A percentile compares a stretch with the other conserved stretches of the same genome.
phyloP scores from a whole-genome alignment of 2,329 filamentous ascomycete species.

The Trichoderma gracile region DNA sequence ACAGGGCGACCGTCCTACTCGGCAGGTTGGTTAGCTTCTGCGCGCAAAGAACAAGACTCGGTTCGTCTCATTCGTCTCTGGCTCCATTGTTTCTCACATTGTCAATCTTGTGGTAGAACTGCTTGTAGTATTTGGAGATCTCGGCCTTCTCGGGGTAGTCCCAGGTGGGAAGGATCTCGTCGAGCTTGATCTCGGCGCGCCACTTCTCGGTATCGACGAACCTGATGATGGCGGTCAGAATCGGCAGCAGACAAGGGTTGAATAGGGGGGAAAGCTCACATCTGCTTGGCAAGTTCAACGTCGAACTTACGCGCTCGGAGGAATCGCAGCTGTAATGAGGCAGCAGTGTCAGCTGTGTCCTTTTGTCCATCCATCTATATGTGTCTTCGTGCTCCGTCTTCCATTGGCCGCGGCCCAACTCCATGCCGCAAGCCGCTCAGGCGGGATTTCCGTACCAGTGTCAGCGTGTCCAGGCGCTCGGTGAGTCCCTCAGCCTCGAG shows the following conservation, averaged over 20 bases:
- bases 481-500: conserved; percentile 82
- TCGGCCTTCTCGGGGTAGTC: conserved; percentile 83
- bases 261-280: conserved; percentile 59
- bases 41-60: background rate
- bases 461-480: conserved; percentile 87
- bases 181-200: conserved; percentile 82
- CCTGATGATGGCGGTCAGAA: conserved; percentile 59
- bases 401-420: background rate
- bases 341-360: conserved; percentile 9
- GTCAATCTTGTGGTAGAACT: conserved; percentile 98
- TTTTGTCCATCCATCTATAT: background rate
- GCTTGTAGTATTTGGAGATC: conserved; percentile 89
- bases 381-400: background rate
- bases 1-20: conserved; percentile 87
- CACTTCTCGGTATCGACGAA: conserved; percentile 89
- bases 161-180: conserved; percentile 77
- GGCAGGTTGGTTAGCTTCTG: conserved; percentile 19
- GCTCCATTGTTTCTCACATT: conserved; percentile 53
- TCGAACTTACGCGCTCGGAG: conserved; percentile 95
- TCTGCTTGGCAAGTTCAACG: conserved; percentile 77
- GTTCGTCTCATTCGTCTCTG: background rate
- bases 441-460: conserved; percentile 62
- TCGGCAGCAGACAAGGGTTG: background rate
- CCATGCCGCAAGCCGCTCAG: background rate
- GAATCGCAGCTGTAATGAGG: conserved; percentile 70